Evolutionary conservation across 2,329 filamentous ascomycete species (phyloP), one percentile per base, ranked within the genome.

Genomic region (Colletotrichum lindemuthianum): DNA sequence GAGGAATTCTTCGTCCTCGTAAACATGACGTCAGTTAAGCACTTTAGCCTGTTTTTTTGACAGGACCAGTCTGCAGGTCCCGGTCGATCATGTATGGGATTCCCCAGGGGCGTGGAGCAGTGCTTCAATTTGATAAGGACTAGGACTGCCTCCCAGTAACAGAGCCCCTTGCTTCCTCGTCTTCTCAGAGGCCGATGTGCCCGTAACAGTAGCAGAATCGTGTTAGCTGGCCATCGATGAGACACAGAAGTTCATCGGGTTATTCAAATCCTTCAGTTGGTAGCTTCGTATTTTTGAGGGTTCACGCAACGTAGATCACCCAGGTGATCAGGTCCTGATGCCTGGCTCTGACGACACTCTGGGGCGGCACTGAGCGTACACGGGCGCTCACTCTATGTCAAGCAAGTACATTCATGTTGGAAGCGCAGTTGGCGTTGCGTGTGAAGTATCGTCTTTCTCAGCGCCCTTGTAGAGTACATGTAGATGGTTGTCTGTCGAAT

Each of bases 1-100:
- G 34, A 32, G n/a, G 12, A 50, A 24, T 37, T 34, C 34, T 34
- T 33, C 57, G n/a, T 48, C 24, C 24, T 51, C 13, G 37, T 40
- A 33, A 8, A 9, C 12, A 40, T 63, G 63, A 65, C 54, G 63
- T 65, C 63, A 65, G 50, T 40, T 33, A n/a, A 57, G 52, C 36
- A 44, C 32, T 40, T 13, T 41, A 34, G 58, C 63, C 45, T 63
- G 63, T 61, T 65, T 48, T 48, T 47, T 13, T 24, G 24, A 24
- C 24, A 7, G 33, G 33, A 50, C 32, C 36, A 52, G 13, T 15
- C 15, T 63, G 63, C 58, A 57, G 58, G 51, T 47, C 52, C 51
- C 32, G 59, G 63, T 37, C 63, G 59, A 65, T 63, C 58, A 44
- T 34, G 24, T 24, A 7, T 45, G 1, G 41, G 36, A 43, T 33